phyloP scores from a whole-genome alignment of 768 basidiomycete genomes.

The Suillus plorans region DNA sequence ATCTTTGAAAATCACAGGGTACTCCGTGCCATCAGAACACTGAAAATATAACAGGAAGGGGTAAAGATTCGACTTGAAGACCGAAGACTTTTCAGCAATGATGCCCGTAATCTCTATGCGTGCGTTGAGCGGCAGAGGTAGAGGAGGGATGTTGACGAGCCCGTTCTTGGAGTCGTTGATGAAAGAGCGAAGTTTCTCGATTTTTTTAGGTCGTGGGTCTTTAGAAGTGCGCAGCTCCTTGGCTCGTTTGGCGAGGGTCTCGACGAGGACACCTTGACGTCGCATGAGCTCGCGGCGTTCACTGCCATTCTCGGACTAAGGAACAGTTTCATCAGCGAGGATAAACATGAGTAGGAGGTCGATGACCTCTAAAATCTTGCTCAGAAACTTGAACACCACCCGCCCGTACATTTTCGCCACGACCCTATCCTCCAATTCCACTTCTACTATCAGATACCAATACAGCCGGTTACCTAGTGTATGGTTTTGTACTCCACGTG shows the following conservation, averaged over 20 bases:
- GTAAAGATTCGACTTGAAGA: slow-evolving; percentile 97
- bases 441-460: slow-evolving; percentile 98
- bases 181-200: slow-evolving; percentile 87
- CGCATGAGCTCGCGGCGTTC: slow-evolving; percentile 86
- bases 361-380: slow-evolving; percentile 78
- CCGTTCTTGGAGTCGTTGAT: slow-evolving; percentile 85
- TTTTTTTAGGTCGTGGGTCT: slow-evolving; percentile 94
- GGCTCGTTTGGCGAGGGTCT: slow-evolving; percentile 81
- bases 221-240: slow-evolving; percentile 87
- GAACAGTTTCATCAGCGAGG: slow-evolving; percentile 2
- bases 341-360: neutral
- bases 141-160: slow-evolving; percentile 72
- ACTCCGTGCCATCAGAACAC: slow-evolving; percentile 80
- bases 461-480: slow-evolving; percentile 90
- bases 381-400: slow-evolving; percentile 89
- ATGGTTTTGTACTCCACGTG: slow-evolving; percentile 77
- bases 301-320: slow-evolving; percentile 68
- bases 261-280: slow-evolving; percentile 89
- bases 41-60: slow-evolving; percentile 91
- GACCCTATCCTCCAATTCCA: slow-evolving; percentile 75
- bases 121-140: slow-evolving; percentile 93
- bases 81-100: slow-evolving; percentile 86
- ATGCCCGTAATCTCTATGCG: slow-evolving; percentile 82
- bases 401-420: slow-evolving; percentile 93
- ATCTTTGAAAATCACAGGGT: slow-evolving; percentile 97